Conservation (phyloP, 441 rosid genomes). For the Adansonia madagascariensis region DNA sequence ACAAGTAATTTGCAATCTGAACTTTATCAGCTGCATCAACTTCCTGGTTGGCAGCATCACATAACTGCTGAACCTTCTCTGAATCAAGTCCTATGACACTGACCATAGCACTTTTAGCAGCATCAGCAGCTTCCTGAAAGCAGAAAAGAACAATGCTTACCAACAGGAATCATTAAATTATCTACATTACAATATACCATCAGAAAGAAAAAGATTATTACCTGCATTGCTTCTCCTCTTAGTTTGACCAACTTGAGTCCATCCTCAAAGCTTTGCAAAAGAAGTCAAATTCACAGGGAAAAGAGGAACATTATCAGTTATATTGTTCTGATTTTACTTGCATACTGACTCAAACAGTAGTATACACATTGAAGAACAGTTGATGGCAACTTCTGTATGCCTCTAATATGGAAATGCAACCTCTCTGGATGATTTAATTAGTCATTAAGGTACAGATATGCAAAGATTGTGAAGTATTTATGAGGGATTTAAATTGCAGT, state of each 20-base stretch:
- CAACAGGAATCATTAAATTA: slow-evolving; percentile 18
- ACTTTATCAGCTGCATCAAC: slow-evolving; percentile 80
- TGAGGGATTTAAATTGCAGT: no score
- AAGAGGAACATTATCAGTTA: slow-evolving; percentile 19
- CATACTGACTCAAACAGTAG: slow-evolving; percentile 2
- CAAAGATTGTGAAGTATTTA: neutral
- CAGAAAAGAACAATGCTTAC: slow-evolving; percentile 24
- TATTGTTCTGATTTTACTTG: neutral
- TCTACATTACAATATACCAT: neutral
- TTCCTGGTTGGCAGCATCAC: slow-evolving; percentile 92
- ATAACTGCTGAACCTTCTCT: slow-evolving; percentile 78
- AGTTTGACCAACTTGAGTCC: slow-evolving; percentile 95
- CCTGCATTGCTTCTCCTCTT: slow-evolving; percentile 99
- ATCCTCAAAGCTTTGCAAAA: slow-evolving; percentile 71
- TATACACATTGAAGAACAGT: neutral
- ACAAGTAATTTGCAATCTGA: slow-evolving; percentile 87
- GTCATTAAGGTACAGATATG: neutral
- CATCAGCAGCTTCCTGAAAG: slow-evolving; percentile 91
- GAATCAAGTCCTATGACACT: slow-evolving; percentile 89
- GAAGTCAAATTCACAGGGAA: slow-evolving; percentile 29
- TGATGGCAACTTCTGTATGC: slow-evolving; percentile 1
- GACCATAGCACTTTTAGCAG: slow-evolving; percentile 94
- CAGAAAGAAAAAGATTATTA: slow-evolving; percentile 28
- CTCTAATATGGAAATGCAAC: neutral
- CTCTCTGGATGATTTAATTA: slow-evolving; percentile 5